Base-by-base conservation (phyloP, 257 asterid species). In the Pogostemon cablin region DNA sequence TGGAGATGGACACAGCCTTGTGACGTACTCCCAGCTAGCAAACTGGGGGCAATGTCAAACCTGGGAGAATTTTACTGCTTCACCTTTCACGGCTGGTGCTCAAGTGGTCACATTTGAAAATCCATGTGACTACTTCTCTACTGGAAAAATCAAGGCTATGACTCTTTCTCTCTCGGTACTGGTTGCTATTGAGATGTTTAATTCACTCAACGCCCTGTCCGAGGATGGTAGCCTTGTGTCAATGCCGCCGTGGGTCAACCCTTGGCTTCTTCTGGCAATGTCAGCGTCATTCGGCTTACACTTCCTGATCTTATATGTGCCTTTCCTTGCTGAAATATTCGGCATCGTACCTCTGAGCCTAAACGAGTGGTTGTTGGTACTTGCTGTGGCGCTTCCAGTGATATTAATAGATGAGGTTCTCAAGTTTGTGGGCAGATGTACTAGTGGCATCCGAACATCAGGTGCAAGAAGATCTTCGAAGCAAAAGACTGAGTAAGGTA, bases 191-290 rank as follows among this genome's bases (percentile, higher is more conserved):
- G 99, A 95, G 83, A 95, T 95, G 99, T 95, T 91, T 62, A 95
- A 95, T 70, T 95, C 99, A 55, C 87, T 95, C 49, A 95, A 95
- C 44, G 99, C 98, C 11, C 88, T 91, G 37, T 95, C 99, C 0
- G 99, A 95, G 72, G 99, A 95, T n/a, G 97, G 99, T 58, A 95
- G 99, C 70, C 91, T 95, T 11, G 0, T 88, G 10, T 39, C 96
- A 7, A 95, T 95, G 99, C 99, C 99, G 40, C 99, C 99, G 0
- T 95, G 99, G 99, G 97, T 89, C 77, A 95, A 95, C 87, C 99
- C 97, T 0, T 84, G 93, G 89, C 93, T 95, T 48, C 98, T 95
- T 67, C 53, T 95, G 83, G 99, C 99, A 5, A 91, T 95, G 98
- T 89, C 99, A 0, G 65, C 89, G 80, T 95, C 99, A 3, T 95